Evolutionary conservation across 805 yeast species (phyloP), one percentile per base, ranked within the genome.

Genomic region (Starmerella ratchasimensis): DNA sequence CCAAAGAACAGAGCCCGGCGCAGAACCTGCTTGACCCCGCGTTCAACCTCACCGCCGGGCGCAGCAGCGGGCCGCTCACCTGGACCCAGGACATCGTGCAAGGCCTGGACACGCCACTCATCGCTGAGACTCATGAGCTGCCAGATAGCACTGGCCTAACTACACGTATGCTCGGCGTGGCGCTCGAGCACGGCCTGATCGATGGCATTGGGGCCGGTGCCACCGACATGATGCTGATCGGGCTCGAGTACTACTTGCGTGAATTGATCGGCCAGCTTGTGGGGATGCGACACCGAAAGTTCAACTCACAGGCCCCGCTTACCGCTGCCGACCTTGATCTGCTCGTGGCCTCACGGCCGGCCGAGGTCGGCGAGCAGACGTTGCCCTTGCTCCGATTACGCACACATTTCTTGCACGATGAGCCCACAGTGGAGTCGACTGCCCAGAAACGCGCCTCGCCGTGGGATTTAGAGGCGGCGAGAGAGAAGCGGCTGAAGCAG

Each of bases 51-150:
- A 57, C 54, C 39, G 55, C 62, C 5, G 52, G 51, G 8, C 46
- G 43, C 16, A 38, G 38, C 17, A 43, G 49, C 28, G 52, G 53
- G 13, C 54, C 55, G 15, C 32, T 49, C 35, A 78, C 78, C 48
- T 84, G 95, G 88, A 82, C 93, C 17, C 94, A 86, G 56, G 97
- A 90, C 53, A 81, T 90, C 14, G 69, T 78, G 37, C 84, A 78
- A 51, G 93, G 90, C 3, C 70, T 82, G 38, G 83, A 80, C 48
- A 72, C 90, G 1, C 88, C 90, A 4, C 64, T 86, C 25, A 70
- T 88, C 2, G 64, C 80, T 1, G 94, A 88, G 47, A 65, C 72
- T 26, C 81, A 67, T 54, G 86, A 86, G 45, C 57, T 90, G 4
- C 96, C 96, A 0, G 97, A 88, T 47, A 65, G 67, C 28, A 84